Evolutionary conservation across 2,329 filamentous ascomycete species (phyloP).

Genomic region (Fusarium praegraminearum): DNA sequence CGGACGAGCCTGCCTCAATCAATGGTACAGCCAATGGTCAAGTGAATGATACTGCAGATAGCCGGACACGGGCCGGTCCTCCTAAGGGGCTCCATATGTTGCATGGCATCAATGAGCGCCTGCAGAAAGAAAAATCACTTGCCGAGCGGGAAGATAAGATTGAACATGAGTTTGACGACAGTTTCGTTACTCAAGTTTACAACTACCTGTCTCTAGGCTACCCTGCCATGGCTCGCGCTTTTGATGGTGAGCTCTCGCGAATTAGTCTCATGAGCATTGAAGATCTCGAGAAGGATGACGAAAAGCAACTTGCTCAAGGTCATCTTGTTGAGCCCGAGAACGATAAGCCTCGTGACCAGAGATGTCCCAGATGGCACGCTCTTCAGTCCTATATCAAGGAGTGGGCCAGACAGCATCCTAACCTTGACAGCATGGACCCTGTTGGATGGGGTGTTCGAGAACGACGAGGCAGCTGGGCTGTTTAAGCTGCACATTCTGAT

Average conservation of each 20-base stretch:
- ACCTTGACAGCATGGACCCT: slow-evolving; percentile 70
- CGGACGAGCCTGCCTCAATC: slow-evolving; percentile 56
- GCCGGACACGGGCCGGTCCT: slow-evolving; percentile 48
- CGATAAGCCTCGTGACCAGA: slow-evolving; percentile 60
- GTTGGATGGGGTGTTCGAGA: slow-evolving; percentile 76
- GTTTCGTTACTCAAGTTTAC: slow-evolving; percentile 94
- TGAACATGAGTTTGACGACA: slow-evolving; percentile 78
- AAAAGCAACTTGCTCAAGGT: slow-evolving; percentile 70
- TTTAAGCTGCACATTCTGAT: slow-evolving; percentile 54
- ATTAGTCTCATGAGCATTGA: slow-evolving; percentile 78
- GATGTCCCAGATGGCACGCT: slow-evolving; percentile 82
- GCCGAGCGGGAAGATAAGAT: slow-evolving; percentile 67
- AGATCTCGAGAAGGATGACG: slow-evolving; percentile 79
- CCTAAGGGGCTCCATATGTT: slow-evolving; percentile 63
- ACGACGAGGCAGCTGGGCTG: slow-evolving; percentile 78
- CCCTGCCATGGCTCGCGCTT: slow-evolving; percentile 83
- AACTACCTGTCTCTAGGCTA: slow-evolving; percentile 96
- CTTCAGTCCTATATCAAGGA: slow-evolving; percentile 85
- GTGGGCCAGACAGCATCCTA: slow-evolving; percentile 89
- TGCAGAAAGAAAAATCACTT: slow-evolving; percentile 62
- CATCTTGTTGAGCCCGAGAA: slow-evolving; percentile 74
- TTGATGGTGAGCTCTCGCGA: slow-evolving; percentile 85
- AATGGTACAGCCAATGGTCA: slow-evolving; percentile 42
- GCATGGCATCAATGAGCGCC: slow-evolving; percentile 63
- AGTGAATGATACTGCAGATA: slow-evolving; percentile 40